These are phyloP conservation scores for Rhodomyrtus psidioides DNA, from an alignment of 441 rosid species.

Conservation along the genomic window DNA sequence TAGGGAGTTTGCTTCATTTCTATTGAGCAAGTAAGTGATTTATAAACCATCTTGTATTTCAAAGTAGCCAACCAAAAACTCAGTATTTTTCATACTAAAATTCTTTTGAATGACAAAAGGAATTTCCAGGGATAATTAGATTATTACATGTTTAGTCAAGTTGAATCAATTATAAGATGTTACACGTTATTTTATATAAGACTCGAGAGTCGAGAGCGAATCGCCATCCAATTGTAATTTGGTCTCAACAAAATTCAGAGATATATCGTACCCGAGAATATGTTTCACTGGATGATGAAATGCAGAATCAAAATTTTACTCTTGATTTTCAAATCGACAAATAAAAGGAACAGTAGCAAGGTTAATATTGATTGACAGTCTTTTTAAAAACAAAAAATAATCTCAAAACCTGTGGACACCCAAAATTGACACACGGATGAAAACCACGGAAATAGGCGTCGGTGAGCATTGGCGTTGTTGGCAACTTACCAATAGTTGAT, in stretches of 20 bases:
- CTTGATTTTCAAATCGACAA: neutral
- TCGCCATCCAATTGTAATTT: too few species aligned
- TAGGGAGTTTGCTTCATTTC: neutral
- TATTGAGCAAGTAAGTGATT: neutral
- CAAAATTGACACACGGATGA: too few species aligned
- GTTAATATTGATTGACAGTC: neutral
- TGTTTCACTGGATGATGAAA: neutral
- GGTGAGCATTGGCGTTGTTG: too few species aligned
- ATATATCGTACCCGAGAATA: neutral
- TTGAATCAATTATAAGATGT: fast-evolving
- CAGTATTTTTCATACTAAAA: neutral
- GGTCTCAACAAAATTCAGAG: neutral
- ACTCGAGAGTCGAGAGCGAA: neutral
- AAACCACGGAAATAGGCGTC: too few species aligned
- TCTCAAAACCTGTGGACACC: too few species aligned
- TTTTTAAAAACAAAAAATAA: neutral
- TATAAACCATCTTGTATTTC: neutral
- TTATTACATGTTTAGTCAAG: fast-evolving
- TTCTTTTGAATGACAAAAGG: neutral
- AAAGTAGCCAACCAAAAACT: fast-evolving
- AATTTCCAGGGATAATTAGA: neutral
- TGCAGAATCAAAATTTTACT: fast-evolving
- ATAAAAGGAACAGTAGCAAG: neutral
- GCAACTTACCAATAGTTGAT: too few species aligned
- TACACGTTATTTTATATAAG: neutral